Evolutionary conservation across 768 basidiomycete species (phyloP).

Genomic region (Saitozyma podzolica): DNA sequence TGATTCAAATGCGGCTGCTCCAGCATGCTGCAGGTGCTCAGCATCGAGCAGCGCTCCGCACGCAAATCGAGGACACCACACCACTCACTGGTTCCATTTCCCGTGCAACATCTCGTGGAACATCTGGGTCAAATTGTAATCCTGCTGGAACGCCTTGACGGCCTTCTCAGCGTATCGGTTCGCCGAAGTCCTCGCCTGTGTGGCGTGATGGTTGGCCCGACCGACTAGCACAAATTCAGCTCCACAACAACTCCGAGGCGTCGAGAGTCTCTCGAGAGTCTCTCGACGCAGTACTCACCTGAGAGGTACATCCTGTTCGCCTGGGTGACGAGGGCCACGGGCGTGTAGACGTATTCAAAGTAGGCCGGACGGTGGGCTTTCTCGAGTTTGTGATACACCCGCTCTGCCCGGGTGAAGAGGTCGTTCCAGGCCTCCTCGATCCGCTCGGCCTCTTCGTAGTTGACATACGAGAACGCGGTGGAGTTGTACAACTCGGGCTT

Average conservation of each 20-base stretch:
- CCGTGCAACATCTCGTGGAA: constrained; percentile 65
- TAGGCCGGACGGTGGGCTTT: constrained; percentile 61
- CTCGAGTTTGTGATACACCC: constrained; percentile 62
- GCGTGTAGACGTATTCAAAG: constrained; percentile 63
- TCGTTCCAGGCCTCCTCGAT: constrained; percentile 60
- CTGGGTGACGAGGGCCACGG: constrained; percentile 59
- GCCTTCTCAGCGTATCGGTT: constrained; percentile 63
- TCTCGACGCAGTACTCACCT: constrained; percentile 44
- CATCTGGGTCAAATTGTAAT: constrained; percentile 63
- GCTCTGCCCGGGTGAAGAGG: constrained; percentile 59
- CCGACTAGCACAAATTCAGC: constrained; percentile 49
- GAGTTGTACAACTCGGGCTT: constrained; percentile 68
- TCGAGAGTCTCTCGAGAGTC: too few species aligned
- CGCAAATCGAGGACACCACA: background rate
- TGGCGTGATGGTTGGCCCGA: constrained; percentile 63
- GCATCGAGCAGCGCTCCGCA: background rate
- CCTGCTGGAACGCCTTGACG: constrained; percentile 62
- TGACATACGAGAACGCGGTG: constrained; percentile 65
- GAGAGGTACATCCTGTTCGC: constrained; percentile 63
- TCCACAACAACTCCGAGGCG: background rate
- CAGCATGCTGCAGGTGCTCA: constrained; percentile 5
- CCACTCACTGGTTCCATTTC: constrained; percentile 65
- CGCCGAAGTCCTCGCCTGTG: constrained; percentile 65
- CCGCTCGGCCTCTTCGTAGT: constrained; percentile 69
- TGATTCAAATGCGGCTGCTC: constrained; percentile 31